Percentiles rank a stretch among this genome's conserved stretches.
phyloP scores from a whole-genome alignment of 306 rosid species.

The Chamaecrista fasciculata region DNA sequence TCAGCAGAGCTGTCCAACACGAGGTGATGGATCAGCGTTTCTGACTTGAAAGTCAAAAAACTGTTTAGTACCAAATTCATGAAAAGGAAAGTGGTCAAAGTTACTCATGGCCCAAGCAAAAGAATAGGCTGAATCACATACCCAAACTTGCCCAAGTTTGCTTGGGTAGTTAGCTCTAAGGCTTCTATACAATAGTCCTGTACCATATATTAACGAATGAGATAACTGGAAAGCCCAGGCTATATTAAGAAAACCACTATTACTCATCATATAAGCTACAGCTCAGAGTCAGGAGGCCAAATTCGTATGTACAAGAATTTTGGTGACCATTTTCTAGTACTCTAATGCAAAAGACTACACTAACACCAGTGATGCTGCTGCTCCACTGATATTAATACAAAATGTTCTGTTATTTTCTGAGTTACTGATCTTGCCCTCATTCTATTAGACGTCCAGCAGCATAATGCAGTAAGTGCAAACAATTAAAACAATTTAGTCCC shows the following conservation, averaged over 20 bases:
- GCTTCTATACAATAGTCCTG: neutral
- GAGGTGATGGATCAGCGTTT: neutral
- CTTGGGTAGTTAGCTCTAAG: neutral
- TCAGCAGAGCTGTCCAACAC: neutral
- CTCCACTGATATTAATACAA: too few species aligned
- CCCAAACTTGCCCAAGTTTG: neutral
- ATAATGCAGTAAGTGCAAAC: neutral
- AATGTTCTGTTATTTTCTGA: too few species aligned
- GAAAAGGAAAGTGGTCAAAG: neutral
- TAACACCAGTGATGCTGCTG: too few species aligned
- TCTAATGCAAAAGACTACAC: too few species aligned
- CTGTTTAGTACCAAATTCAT: neutral
- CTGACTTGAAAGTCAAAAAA: neutral
- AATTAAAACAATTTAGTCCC: neutral
- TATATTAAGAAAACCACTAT: neutral
- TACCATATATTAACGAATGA: neutral
- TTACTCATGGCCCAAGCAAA: neutral
- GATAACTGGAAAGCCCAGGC: neutral
- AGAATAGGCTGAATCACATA: too few species aligned
- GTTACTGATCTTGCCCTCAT: too few species aligned
- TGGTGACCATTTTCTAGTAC: too few species aligned
- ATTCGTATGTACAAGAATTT: neutral
- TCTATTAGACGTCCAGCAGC: too few species aligned
- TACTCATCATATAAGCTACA: neutral
- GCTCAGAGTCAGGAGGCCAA: neutral